Percentiles rank a stretch among this genome's conserved stretches.
phyloP scores from a whole-genome alignment of 345 rosid genomes.

The Citrus mangshanensis region DNA sequence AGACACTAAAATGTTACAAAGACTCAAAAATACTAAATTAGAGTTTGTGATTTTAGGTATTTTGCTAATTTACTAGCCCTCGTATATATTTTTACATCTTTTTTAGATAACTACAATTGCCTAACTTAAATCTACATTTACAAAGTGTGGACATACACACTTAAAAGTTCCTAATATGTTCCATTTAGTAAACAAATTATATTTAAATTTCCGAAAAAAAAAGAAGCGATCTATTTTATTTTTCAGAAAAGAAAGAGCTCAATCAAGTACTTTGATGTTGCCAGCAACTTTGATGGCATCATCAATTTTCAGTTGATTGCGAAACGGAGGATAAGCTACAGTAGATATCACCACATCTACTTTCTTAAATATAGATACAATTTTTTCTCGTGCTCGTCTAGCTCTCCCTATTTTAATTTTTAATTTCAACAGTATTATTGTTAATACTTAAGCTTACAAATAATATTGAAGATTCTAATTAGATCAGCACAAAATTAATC shows the following conservation, averaged over 20 bases:
- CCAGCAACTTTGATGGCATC: slow-evolving; percentile 44
- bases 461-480: too few species aligned
- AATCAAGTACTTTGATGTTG: slow-evolving; percentile 35
- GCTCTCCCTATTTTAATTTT: slow-evolving; percentile 29
- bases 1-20: neutral
- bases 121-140: too few species aligned
- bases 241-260: neutral
- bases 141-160: too few species aligned
- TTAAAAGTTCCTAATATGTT: too few species aligned
- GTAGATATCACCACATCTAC: slow-evolving; percentile 45
- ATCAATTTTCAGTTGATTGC: slow-evolving; percentile 36
- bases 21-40: too few species aligned
- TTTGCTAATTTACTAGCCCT: too few species aligned
- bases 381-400: slow-evolving; percentile 44
- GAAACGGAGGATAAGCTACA: too few species aligned
- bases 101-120: too few species aligned
- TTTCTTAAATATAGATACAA: slow-evolving; percentile 21
- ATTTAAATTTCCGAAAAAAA: neutral
- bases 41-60: too few species aligned
- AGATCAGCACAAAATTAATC: neutral
- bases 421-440: neutral
- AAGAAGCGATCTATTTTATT: neutral
- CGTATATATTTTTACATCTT: too few species aligned
- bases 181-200: neutral
- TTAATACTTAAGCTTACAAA: too few species aligned